These are phyloP conservation scores for Candida khao-thaluensis DNA, from an alignment of 805 yeast species.

Conservation along the genomic window DNA sequence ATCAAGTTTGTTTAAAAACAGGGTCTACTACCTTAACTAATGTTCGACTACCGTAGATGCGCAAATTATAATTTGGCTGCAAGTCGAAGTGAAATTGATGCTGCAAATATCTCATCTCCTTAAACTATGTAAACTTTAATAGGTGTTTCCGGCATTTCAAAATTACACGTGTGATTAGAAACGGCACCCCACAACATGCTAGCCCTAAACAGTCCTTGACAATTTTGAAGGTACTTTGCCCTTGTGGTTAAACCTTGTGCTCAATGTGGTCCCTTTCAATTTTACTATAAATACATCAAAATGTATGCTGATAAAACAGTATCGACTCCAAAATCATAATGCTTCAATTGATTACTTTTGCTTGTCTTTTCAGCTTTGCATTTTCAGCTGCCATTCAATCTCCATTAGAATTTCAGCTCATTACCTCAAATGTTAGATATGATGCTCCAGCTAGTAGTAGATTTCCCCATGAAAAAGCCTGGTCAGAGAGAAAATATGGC, in stretches of 20 bases:
- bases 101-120: neutral
- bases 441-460: conserved; percentile 28
- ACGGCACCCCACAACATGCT: no score
- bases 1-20: no score
- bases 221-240: neutral
- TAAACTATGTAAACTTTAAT: neutral
- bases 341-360: neutral
- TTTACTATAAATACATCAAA: neutral
- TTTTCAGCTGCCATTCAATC: neutral
- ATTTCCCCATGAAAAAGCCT: conserved; percentile 40
- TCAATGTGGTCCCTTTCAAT: neutral
- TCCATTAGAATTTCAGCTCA: conserved; percentile 12
- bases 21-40: no score
- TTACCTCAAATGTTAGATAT: conserved; percentile 36
- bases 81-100: neutral
- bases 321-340: no score
- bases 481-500: conserved; percentile 43
- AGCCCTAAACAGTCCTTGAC: neutral
- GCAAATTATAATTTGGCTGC: neutral
- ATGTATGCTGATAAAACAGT: no score
- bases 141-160: no score
- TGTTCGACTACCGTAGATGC: no score
- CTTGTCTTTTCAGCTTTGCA: neutral
- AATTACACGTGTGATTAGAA: neutral
- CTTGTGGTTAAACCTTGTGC: no score